Evolutionary conservation across 306 rosid genomes (phyloP), one percentile per base, ranked within the genome.

Genomic region (Ammopiptanthus mongolicus): DNA sequence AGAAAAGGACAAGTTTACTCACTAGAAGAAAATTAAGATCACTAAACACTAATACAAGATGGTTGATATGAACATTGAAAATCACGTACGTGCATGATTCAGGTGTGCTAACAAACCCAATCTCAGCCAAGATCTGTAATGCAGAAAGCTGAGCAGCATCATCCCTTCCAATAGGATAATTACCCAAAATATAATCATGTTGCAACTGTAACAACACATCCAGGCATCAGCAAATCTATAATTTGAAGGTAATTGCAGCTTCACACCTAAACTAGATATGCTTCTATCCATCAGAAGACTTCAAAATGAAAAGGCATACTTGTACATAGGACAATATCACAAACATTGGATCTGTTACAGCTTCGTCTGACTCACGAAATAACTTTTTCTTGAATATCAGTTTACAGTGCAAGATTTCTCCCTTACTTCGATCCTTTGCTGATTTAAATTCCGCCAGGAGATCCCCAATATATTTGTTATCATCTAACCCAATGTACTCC

Each of bases 131-230:
- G 57, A 92, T 92, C 83, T 95, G 99, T 80, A 95, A 80, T 41
- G 99, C 96, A 81, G 97, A 95, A 76, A 95, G 88, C 84, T 92
- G 97, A 14, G 93, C 91, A 78, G 97, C 99, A 82, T 95, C 99
- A 29, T 95, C 99, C 64, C 95, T 88, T 84, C 99, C 99, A 69
- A 92, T 90, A 47, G 99, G 99, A 83, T 92, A 95, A 84, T 95
- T 95, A 5, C 99, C 99, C 88, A 89, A 80, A 78, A 95, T 86
- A 86, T 92, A 95, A 89, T 95, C 99, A 76, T 92, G 99, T 37
- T 95, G 99, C 82, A 95, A 78, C 99, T 95, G 98, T 41, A 83
- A 66, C 29, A 74, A 81, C 10, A 82, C 78, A 75, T 63, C 58
- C 78, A 37, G 5, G 42, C 48, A 71, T 78, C 44, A 73, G 41